Conservation (phyloP, 2,329 filamentous ascomycete species). For the Xylariomycetidae sp. region DNA sequence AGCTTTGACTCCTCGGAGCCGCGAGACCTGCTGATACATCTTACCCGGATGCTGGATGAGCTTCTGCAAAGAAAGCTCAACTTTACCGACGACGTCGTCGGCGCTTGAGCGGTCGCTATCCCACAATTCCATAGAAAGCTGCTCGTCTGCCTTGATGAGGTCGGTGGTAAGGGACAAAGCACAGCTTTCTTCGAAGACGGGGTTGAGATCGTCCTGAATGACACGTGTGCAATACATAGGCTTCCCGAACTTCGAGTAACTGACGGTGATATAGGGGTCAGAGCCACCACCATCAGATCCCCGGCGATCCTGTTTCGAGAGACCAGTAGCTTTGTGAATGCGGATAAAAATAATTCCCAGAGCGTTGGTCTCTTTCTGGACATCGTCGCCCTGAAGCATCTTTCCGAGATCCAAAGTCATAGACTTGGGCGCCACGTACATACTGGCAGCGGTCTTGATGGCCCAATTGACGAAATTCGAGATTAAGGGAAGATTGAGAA, state of each 20-base stretch:
- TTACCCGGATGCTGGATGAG: slow-evolving; percentile 90
- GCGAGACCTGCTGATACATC: slow-evolving; percentile 87
- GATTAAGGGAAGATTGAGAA: slow-evolving; percentile 86
- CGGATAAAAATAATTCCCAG: slow-evolving; percentile 88
- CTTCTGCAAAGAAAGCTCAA: slow-evolving; percentile 90
- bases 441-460: slow-evolving; percentile 76
- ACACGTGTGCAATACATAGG: slow-evolving; percentile 97
- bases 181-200: slow-evolving; percentile 83
- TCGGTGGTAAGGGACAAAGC: slow-evolving; percentile 84
- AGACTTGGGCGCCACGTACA: slow-evolving; percentile 93
- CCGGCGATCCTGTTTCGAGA: slow-evolving; percentile 86
- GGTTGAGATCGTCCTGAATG: slow-evolving; percentile 91
- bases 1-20: slow-evolving; percentile 75
- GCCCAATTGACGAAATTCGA: slow-evolving; percentile 97
- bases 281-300: slow-evolving; percentile 83
- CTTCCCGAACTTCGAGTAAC: slow-evolving; percentile 95
- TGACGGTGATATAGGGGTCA: slow-evolving; percentile 91
- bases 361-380: slow-evolving; percentile 83
- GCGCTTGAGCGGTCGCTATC: slow-evolving; percentile 89
- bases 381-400: slow-evolving; percentile 85
- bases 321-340: slow-evolving; percentile 79
- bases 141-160: slow-evolving; percentile 88
- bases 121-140: slow-evolving; percentile 91
- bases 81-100: slow-evolving; percentile 91
- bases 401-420: slow-evolving; percentile 89